A percentile compares a stretch with the other conserved stretches of the same genome.
Evolutionary conservation across 2,329 filamentous ascomycete species (phyloP).

Genomic region (Podosphaera xanthii): DNA sequence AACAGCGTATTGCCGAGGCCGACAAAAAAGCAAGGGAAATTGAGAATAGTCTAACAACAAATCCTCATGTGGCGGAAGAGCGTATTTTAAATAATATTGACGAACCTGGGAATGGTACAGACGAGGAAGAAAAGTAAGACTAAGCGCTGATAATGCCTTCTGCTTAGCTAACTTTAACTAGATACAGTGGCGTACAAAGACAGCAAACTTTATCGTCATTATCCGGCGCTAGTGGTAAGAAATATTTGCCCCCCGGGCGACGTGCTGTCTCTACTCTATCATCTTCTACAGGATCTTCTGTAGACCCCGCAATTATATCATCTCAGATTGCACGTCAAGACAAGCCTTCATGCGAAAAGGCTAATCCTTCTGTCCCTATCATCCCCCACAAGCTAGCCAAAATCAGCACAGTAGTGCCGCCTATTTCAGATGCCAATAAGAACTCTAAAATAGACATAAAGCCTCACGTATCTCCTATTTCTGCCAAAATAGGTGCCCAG

Average conservation of each 20-base stretch:
- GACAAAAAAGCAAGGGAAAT: slow-evolving; percentile 79
- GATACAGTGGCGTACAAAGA: slow-evolving; percentile 80
- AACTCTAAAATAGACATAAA: slow-evolving; percentile 12
- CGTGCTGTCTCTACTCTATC: slow-evolving; percentile 55
- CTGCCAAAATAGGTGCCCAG: slow-evolving; percentile 17
- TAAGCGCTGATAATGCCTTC: neutral
- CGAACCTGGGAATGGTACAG: slow-evolving; percentile 39
- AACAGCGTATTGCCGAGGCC: slow-evolving; percentile 52
- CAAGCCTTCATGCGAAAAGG: slow-evolving; percentile 11
- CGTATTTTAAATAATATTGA: slow-evolving; percentile 47
- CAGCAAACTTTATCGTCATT: slow-evolving; percentile 49
- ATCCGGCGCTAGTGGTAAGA: slow-evolving; percentile 24
- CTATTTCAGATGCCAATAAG: slow-evolving; percentile 12
- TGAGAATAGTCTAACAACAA: slow-evolving; percentile 48
- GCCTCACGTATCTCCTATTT: slow-evolving; percentile 7
- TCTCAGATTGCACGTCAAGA: slow-evolving; percentile 43
- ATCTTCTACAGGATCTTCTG: slow-evolving; percentile 51
- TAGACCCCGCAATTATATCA: slow-evolving; percentile 79
- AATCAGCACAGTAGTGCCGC: slow-evolving; percentile 12
- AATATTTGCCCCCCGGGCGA: slow-evolving; percentile 78
- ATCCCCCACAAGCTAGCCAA: slow-evolving; percentile 7
- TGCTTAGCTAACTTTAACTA: slow-evolving; percentile 16
- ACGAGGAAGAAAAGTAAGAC: slow-evolving; percentile 50
- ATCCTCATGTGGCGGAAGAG: slow-evolving; percentile 76
- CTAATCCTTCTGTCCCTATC: slow-evolving; percentile 11